Conservation (phyloP, 225 moss, liverwort and hornwort species). For the Bryum argenteum region DNA sequence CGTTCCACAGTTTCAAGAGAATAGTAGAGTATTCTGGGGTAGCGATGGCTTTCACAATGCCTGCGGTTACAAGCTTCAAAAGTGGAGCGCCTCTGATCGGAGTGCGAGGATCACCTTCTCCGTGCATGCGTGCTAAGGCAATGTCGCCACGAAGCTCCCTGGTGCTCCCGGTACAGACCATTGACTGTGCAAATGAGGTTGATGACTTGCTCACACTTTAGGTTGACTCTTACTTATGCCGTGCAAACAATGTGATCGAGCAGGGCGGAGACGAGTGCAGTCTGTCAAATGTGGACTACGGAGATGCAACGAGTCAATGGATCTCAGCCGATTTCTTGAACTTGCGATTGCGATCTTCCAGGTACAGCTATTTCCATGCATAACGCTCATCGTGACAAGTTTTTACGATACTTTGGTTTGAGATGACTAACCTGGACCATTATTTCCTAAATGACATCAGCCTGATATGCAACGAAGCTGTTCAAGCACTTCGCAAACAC, state of each 20-base stretch:
- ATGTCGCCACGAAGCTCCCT: constrained; percentile 34
- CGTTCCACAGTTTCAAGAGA: constrained; percentile 11
- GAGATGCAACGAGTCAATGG: constrained; percentile 38
- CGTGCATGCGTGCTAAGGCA: constrained; percentile 28
- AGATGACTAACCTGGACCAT: background rate
- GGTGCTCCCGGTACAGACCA: constrained; percentile 35
- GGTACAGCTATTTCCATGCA: constrained; percentile 16
- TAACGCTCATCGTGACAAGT: no score
- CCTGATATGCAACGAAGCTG: constrained; percentile 47
- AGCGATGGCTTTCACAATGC: constrained; percentile 42
- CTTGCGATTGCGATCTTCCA: constrained; percentile 49
- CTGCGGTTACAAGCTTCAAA: constrained; percentile 34
- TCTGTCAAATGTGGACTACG: constrained; percentile 42
- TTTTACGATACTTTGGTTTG: background rate
- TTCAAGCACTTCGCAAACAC: constrained; percentile 47
- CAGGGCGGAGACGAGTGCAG: constrained; percentile 53
- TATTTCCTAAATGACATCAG: constrained; percentile 32
- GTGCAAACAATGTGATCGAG: constrained; percentile 2
- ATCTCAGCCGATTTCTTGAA: constrained; percentile 50
- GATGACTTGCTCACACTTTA: background rate
- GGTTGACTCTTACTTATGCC: background rate
- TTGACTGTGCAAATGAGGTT: constrained; percentile 1
- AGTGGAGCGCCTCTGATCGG: constrained; percentile 42
- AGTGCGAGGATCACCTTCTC: constrained; percentile 29
- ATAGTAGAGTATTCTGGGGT: background rate